phyloP scores from a whole-genome alignment of 495 filamentous ascomycete species.

The Penicillium parvum region DNA sequence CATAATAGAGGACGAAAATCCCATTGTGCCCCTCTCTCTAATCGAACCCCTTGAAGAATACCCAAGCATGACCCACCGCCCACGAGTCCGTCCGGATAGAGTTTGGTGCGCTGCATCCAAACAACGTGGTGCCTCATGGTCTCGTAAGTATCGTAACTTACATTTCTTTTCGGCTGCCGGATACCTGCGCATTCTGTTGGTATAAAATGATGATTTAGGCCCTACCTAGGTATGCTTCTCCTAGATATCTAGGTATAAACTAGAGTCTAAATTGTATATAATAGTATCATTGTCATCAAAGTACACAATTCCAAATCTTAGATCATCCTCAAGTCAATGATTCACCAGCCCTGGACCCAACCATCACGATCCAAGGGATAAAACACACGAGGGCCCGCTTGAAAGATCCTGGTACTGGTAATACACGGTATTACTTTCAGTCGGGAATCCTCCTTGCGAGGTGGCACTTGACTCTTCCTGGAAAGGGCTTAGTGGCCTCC shows the following conservation, averaged over 20 bases:
- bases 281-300: no score
- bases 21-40: constrained; percentile 4
- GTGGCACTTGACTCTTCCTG: not conserved
- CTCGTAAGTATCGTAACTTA: constrained; percentile 29
- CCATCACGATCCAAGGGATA: constrained; percentile 5
- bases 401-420: constrained; percentile 2
- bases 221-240: no score
- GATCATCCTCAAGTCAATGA: constrained; percentile 24
- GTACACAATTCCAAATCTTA: not conserved
- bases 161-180: constrained; percentile 11
- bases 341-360: constrained; percentile 13
- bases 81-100: constrained; percentile 33
- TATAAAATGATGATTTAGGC: no score
- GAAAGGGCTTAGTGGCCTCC: not conserved
- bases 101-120: constrained; percentile 43
- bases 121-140: constrained; percentile 39
- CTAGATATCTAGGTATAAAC: no score
- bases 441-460: not conserved
- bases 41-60: constrained; percentile 35
- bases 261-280: no score
- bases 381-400: constrained; percentile 10
- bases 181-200: not conserved
- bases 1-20: constrained; percentile 11
- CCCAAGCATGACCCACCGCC: constrained; percentile 39
- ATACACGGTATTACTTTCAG: constrained; percentile 1